Base-by-base conservation (phyloP, 306 rosid species). In the Arachis stenosperma region DNA sequence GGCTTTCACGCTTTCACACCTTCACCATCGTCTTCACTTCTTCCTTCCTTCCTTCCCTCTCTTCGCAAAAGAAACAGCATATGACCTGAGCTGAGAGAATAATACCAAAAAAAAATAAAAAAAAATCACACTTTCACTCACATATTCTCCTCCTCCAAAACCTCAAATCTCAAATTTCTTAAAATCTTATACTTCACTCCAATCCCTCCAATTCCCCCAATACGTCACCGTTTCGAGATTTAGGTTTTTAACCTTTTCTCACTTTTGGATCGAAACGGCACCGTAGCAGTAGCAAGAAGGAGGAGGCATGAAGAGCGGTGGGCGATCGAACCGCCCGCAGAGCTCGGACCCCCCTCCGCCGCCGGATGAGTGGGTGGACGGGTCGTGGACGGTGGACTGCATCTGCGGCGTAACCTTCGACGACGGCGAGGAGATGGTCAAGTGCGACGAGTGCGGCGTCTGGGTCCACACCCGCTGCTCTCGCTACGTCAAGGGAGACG, bases 401-500 rank as follows among this genome's bases (percentile, higher is more conserved):
- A 79, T 91, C 27, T 94, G 99, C 73, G 99, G 99, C 52, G 99
- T 94, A 42, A 91, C 78, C 78, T 94, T 89, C 68, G 99, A 94
- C 76, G 99, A 94, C 74, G 99, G 99, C 36, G 99, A 94, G 52
- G 99, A 94, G 87, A 94, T 94, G 99, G 99, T 94, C 5, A 94
- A 94, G 69, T 94, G 99, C 67, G 99, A 94, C 15, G 99, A 94
- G 85, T 94, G 99, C 52, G 97, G 91, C 53, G 99, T 94, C 5
- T 94, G 99, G 99, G 99, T 94, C 72, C 99, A 94, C 78, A 94
- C 99, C 14, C 79, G 97, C 61, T 94, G 99, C 83, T 94, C 99
- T 6, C 87, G 89, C 17, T 94, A 94, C 46, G 97, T 91, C 11
- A 91, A 91, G 78, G 97, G 99, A 6, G 97, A 94, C 76, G 99